Percentiles rank a stretch among this genome's conserved stretches.
Conservation (phyloP, 2,329 filamentous ascomycete species). For the Aureobasidium lini region DNA sequence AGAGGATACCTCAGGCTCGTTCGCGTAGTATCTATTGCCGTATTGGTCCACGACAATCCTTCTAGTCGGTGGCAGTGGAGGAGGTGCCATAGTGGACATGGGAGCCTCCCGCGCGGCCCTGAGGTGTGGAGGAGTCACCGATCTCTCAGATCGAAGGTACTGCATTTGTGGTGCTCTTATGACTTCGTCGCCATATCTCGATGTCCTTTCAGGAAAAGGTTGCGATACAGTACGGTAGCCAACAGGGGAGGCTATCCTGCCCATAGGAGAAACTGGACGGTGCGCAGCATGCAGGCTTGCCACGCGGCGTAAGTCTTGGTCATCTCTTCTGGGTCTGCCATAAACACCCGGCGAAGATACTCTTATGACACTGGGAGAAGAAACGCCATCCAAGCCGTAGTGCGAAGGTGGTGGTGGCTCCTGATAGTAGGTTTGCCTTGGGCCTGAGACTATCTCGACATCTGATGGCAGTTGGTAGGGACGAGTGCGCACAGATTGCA, state of each 20-base stretch:
- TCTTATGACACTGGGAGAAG: slow-evolving; percentile 32
- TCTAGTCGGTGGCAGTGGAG: slow-evolving; percentile 44
- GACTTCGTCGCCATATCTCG: slow-evolving; percentile 30
- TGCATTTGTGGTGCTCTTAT: slow-evolving; percentile 29
- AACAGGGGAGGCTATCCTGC: slow-evolving; percentile 33
- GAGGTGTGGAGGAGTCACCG: slow-evolving; percentile 31
- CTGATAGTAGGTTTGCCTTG: slow-evolving; percentile 39
- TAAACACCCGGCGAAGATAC: slow-evolving; percentile 31
- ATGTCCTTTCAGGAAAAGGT: slow-evolving; percentile 25
- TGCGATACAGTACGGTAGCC: slow-evolving; percentile 36
- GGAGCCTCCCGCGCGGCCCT: slow-evolving; percentile 25
- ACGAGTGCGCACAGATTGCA: slow-evolving; percentile 33
- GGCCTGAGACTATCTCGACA: slow-evolving; percentile 33
- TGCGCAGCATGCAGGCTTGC: slow-evolving; percentile 42
- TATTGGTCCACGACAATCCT: slow-evolving; percentile 70
- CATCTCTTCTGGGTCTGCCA: slow-evolving; percentile 32
- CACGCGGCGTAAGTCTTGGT: slow-evolving; percentile 40
- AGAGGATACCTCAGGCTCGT: slow-evolving; percentile 33
- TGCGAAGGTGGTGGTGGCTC: slow-evolving; percentile 23
- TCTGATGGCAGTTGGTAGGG: slow-evolving; percentile 30
- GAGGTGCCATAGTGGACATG: slow-evolving; percentile 37
- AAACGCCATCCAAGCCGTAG: slow-evolving; percentile 28
- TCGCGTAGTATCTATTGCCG: slow-evolving; percentile 66
- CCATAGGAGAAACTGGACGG: slow-evolving; percentile 36
- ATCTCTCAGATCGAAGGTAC: slow-evolving; percentile 35